phyloP scores from a whole-genome alignment of 768 basidiomycete species.

The Rhizopogon salebrosus region DNA sequence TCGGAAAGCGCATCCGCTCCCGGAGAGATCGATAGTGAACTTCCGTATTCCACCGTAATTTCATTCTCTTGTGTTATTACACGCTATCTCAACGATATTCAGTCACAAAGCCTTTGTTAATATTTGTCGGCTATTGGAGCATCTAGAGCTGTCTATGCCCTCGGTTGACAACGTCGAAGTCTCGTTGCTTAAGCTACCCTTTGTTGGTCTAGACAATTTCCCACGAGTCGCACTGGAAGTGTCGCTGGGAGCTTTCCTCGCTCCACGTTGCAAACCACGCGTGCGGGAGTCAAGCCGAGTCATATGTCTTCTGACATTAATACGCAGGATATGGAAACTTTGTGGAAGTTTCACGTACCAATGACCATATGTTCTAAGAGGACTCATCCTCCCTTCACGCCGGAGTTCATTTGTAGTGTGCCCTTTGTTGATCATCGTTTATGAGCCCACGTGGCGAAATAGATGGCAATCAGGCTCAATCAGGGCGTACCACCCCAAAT shows the following conservation, averaged over 20 bases:
- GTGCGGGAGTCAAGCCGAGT: not conserved
- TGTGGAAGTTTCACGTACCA: not conserved
- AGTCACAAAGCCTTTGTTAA: not conserved
- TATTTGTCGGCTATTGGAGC: not conserved
- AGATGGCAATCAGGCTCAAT: slow-evolving; percentile 1
- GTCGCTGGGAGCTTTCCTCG: not conserved
- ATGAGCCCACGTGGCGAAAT: slow-evolving; percentile 15
- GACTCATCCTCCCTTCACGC: too few relatives aligned
- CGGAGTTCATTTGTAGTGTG: not conserved
- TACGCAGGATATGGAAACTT: not conserved
- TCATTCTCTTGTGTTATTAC: not conserved
- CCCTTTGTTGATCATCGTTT: not conserved
- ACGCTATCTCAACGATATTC: not conserved
- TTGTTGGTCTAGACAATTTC: not conserved
- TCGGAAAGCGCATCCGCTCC: slow-evolving; percentile 72
- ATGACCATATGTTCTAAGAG: too few relatives aligned
- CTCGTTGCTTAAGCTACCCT: not conserved
- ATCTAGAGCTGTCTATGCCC: not conserved
- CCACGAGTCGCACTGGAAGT: not conserved
- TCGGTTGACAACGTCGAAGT: not conserved
- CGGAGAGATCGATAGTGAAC: slow-evolving; percentile 37
- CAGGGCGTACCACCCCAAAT: slow-evolving; percentile 12
- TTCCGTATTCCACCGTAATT: not conserved
- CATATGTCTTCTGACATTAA: not conserved
- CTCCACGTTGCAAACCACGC: not conserved